Conservation (phyloP, 169 alveolate species). For the Theileria annulata region DNA sequence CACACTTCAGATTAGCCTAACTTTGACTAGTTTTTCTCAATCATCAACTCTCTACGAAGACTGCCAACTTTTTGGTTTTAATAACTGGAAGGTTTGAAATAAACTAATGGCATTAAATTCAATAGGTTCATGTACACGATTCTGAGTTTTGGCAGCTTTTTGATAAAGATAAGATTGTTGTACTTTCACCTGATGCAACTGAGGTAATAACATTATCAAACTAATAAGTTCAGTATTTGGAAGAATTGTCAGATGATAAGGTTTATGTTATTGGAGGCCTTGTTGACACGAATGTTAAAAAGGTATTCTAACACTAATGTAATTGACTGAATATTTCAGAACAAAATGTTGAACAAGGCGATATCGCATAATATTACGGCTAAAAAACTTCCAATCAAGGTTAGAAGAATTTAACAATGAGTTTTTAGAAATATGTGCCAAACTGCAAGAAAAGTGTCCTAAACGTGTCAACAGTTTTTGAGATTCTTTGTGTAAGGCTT, state of each 20-base stretch:
- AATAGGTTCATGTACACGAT: slow-evolving; percentile 45
- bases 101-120: neutral
- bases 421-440: slow-evolving; percentile 56
- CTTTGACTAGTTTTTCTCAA: slow-evolving; percentile 35
- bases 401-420: neutral
- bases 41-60: slow-evolving; percentile 15
- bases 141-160: slow-evolving; percentile 52
- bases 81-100: slow-evolving; percentile 58
- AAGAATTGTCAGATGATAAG: slow-evolving; percentile 41
- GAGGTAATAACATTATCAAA: slow-evolving; percentile 4
- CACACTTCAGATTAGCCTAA: slow-evolving; percentile 29
- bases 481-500: slow-evolving; percentile 44
- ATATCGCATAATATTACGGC: slow-evolving; percentile 25
- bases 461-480: slow-evolving; percentile 55
- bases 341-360: slow-evolving; percentile 30
- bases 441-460: slow-evolving; percentile 57
- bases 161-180: slow-evolving; percentile 35
- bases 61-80: slow-evolving; percentile 30
- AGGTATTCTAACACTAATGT: slow-evolving; percentile 6
- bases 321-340: slow-evolving; percentile 6
- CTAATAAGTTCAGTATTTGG: slow-evolving; percentile 14
- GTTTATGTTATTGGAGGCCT: slow-evolving; percentile 63
- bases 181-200: slow-evolving; percentile 65
- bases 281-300: slow-evolving; percentile 58
- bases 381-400: slow-evolving; percentile 52